Percentiles rank a stretch among this genome's conserved stretches.
phyloP scores from a whole-genome alignment of 2,329 filamentous ascomycete species.

The Fusarium miscanthi region DNA sequence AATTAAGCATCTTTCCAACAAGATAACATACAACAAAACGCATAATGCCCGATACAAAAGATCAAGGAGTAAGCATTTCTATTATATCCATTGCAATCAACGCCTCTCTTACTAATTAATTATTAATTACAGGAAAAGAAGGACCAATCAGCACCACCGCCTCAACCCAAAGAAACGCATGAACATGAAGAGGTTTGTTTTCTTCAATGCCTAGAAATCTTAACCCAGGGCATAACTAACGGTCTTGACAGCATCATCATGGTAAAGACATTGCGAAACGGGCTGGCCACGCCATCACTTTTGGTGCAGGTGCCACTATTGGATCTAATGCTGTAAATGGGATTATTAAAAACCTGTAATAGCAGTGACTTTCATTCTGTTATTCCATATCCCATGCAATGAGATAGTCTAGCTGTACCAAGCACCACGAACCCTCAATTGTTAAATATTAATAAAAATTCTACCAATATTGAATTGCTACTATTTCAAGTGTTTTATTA shows the following conservation, averaged over 20 bases:
- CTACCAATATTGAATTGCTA: neutral
- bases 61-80: neutral
- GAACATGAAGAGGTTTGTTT: neutral
- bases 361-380: rapidly evolving
- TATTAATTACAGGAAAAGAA: neutral
- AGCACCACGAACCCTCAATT: rapidly evolving
- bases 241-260: neutral
- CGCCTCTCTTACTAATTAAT: rapidly evolving
- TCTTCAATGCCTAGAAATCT: rapidly evolving
- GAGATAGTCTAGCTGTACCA: rapidly evolving
- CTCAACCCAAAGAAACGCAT: neutral
- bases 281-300: neutral
- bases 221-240: rapidly evolving
- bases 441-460: rapidly evolving
- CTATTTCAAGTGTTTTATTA: neutral
- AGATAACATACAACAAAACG: rapidly evolving
- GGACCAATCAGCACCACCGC: neutral
- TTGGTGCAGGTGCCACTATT: neutral
- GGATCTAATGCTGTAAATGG: neutral
- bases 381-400: rapidly evolving
- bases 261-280: neutral
- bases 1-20: rapidly evolving
- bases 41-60: neutral
- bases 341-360: neutral
- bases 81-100: rapidly evolving